phyloP scores from a whole-genome alignment of 1,284 basidiomycete species.

The Pterulicium gracile region DNA sequence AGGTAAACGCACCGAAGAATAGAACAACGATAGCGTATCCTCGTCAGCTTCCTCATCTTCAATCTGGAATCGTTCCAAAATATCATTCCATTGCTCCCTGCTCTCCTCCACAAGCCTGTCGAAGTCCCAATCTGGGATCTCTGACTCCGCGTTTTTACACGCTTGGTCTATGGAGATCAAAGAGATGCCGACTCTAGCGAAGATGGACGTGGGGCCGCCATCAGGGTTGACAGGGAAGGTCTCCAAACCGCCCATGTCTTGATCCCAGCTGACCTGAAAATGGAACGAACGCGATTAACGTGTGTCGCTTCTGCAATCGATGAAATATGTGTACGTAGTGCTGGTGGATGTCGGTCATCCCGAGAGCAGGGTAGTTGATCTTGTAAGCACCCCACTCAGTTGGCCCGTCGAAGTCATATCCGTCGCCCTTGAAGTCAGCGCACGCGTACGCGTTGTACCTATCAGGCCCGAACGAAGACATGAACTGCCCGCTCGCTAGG shows the following conservation, averaged over 20 bases:
- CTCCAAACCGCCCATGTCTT: constrained; percentile 38
- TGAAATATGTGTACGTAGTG: constrained; percentile 32
- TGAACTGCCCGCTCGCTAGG: constrained; percentile 25
- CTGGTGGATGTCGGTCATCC: constrained; percentile 33
- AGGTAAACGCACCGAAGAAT: constrained; percentile 36
- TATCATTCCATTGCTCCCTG: constrained; percentile 42
- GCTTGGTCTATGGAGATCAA: constrained; percentile 50
- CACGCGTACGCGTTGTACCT: constrained; percentile 49
- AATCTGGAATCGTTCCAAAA: constrained; percentile 43
- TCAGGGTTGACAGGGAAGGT: constrained; percentile 32
- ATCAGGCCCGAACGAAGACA: constrained; percentile 32
- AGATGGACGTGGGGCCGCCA: constrained; percentile 26
- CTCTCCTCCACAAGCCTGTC: constrained; percentile 30
- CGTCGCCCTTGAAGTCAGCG: constrained; percentile 47
- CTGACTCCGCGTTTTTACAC: constrained; percentile 46
- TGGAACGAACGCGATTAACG: too few relatives aligned
- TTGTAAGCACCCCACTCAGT: constrained; percentile 47
- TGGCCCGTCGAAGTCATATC: constrained; percentile 30
- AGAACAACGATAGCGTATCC: constrained; percentile 44
- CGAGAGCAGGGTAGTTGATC: constrained; percentile 35
- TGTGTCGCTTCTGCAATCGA: neutral
- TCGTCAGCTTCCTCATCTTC: constrained; percentile 33
- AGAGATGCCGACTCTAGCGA: constrained; percentile 47
- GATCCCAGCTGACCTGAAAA: constrained; percentile 11
- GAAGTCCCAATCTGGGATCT: constrained; percentile 52